Conservation (phyloP, 164 flowering plant genomes). For the Berberis vulgaris region DNA sequence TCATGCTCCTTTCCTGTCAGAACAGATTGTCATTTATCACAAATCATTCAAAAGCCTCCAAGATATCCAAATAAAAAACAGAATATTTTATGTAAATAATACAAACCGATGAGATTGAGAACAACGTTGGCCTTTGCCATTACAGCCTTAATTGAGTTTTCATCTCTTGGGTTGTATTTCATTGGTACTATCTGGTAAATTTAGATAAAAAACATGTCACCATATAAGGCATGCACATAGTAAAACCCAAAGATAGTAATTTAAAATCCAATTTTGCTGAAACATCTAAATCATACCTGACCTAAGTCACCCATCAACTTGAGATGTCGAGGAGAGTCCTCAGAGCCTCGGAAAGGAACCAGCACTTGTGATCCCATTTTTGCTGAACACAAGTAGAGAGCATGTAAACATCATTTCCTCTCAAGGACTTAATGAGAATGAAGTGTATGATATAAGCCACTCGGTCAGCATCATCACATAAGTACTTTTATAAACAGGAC, state of each 20-base stretch:
- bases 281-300: slow-evolving; percentile 44
- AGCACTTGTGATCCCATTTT: slow-evolving; percentile 96
- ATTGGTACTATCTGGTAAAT: slow-evolving; percentile 80
- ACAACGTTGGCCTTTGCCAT: slow-evolving; percentile 99
- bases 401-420: background rate
- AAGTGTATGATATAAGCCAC: background rate
- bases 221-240: background rate
- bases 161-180: slow-evolving; percentile 95
- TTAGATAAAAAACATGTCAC: background rate
- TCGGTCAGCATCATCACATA: too few relatives aligned
- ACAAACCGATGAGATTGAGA: slow-evolving; percentile 82
- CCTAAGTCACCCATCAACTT: slow-evolving; percentile 99
- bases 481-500: too few relatives aligned
- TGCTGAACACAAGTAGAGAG: slow-evolving; percentile 35
- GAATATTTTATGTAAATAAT: slow-evolving; percentile 3
- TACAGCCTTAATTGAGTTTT: slow-evolving; percentile 81
- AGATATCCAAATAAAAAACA: slow-evolving; percentile 1
- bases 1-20: slow-evolving; percentile 83
- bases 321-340: slow-evolving; percentile 90
- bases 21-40: slow-evolving; percentile 1
- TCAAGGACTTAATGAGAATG: too few relatives aligned
- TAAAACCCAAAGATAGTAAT: background rate
- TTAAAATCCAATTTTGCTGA: background rate
- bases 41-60: slow-evolving; percentile 1
- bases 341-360: slow-evolving; percentile 95